These are phyloP conservation scores for Ophiostoma himal-ulmi DNA, from an alignment of 2,329 filamentous ascomycete species.

Conservation along the genomic window DNA sequence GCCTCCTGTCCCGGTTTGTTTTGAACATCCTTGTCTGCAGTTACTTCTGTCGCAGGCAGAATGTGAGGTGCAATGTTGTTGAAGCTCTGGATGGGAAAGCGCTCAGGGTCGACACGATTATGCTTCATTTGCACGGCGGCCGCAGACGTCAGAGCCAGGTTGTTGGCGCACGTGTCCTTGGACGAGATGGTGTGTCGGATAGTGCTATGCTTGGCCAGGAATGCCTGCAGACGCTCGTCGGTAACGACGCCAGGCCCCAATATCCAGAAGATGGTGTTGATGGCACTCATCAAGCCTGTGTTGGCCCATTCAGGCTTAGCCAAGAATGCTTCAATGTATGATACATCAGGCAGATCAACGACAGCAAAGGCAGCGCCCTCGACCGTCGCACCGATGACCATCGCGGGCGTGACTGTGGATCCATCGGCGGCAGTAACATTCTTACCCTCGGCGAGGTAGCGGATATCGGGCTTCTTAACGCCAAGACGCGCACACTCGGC, in stretches of 20 bases:
- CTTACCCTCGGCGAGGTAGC: constrained; percentile 55
- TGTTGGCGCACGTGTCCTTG: constrained; percentile 67
- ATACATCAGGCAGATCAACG: constrained; percentile 66
- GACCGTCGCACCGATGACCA: constrained; percentile 67
- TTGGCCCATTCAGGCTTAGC: constrained; percentile 66
- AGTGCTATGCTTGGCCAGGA: constrained; percentile 57
- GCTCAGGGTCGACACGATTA: constrained; percentile 63
- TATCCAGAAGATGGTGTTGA: constrained; percentile 73
- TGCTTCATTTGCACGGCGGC: constrained; percentile 63
- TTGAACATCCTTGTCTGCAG: not conserved
- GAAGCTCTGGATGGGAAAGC: constrained; percentile 65
- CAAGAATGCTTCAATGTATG: constrained; percentile 66
- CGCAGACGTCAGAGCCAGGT: constrained; percentile 62
- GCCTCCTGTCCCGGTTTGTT: constrained; percentile 32
- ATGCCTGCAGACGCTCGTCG: constrained; percentile 58
- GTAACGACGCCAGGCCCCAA: constrained; percentile 62
- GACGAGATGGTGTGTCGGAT: constrained; percentile 74
- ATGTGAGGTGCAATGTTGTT: constrained; percentile 42
- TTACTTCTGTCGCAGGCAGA: not conserved
- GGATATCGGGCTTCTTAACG: constrained; percentile 54
- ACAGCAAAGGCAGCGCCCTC: constrained; percentile 71
- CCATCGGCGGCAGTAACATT: constrained; percentile 60
- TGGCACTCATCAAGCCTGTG: constrained; percentile 56
- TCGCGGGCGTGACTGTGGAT: constrained; percentile 69
- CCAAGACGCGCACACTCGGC: constrained; percentile 59